A percentile compares a stretch with the other conserved stretches of the same genome.
phyloP scores from a whole-genome alignment of 306 rosid genomes.

The Inga laurina region DNA sequence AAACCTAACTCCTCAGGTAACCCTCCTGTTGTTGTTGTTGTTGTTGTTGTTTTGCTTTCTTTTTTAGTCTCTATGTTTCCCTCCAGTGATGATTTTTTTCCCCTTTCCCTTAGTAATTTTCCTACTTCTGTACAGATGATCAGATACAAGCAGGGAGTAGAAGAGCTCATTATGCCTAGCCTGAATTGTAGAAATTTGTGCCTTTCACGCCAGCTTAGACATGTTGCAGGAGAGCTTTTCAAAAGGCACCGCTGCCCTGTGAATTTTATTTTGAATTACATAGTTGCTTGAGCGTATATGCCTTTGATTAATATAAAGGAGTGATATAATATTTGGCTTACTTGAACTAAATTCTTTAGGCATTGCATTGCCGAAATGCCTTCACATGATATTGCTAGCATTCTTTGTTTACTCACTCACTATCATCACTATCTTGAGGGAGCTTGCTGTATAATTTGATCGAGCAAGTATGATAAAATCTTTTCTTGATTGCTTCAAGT shows the following conservation, averaged over 20 bases:
- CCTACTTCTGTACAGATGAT: slow-evolving; percentile 40
- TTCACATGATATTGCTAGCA: neutral
- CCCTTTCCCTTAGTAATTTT: slow-evolving; percentile 4
- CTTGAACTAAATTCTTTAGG: slow-evolving; percentile 2
- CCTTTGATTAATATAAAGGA: neutral
- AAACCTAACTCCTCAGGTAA: slow-evolving; percentile 53
- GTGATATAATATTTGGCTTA: slow-evolving; percentile 4
- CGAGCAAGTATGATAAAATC: neutral
- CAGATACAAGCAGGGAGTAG: slow-evolving; percentile 33
- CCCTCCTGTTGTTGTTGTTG: neutral
- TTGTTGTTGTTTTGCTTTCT: neutral
- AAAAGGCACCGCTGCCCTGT: slow-evolving; percentile 39
- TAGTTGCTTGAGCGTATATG: slow-evolving; percentile 3
- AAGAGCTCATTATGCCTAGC: slow-evolving; percentile 33
- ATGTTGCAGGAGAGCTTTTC: slow-evolving; percentile 24
- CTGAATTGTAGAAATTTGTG: slow-evolving; percentile 22
- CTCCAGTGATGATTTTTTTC: neutral
- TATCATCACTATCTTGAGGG: slow-evolving; percentile 10
- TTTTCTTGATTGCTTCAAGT: slow-evolving; percentile 5
- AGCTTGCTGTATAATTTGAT: slow-evolving; percentile 18
- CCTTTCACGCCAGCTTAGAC: slow-evolving; percentile 40
- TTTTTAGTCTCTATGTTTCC: neutral
- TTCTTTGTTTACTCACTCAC: slow-evolving; percentile 8
- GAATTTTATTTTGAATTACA: slow-evolving; percentile 15
- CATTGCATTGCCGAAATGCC: neutral